Evolutionary conservation across 345 rosid genomes (phyloP).

Genomic region (Rhodamnia rubescens): DNA sequence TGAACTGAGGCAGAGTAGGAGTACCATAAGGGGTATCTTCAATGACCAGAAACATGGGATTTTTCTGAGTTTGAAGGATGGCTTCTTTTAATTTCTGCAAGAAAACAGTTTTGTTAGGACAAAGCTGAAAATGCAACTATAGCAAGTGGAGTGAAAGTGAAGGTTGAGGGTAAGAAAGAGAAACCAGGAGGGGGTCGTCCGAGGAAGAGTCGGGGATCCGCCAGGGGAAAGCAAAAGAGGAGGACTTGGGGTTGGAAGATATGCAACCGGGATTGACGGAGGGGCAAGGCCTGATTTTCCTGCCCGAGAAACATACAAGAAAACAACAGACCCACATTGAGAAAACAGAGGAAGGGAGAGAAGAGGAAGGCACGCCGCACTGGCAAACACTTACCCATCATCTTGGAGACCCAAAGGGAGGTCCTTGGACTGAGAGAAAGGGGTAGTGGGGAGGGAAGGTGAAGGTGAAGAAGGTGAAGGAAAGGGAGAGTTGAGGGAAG

Average conservation of each 20-base stretch:
- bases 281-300: conserved; percentile 90
- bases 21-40: conserved; percentile 72
- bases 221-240: conserved; percentile 73
- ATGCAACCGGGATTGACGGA: conserved; percentile 82
- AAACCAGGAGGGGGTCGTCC: conserved; percentile 49
- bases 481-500: conserved; percentile 33
- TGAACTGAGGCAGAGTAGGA: not conserved
- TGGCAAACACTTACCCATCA: conserved; percentile 40
- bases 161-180: not conserved
- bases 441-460: conserved; percentile 40
- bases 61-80: conserved; percentile 57
- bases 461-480: not conserved
- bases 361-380: not conserved
- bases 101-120: not conserved
- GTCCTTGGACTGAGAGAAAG: conserved; percentile 85
- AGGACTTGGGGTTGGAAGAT: conserved; percentile 79
- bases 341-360: not conserved
- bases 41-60: conserved; percentile 36
- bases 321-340: not conserved
- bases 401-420: conserved; percentile 54
- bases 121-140: not conserved
- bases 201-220: conserved; percentile 41
- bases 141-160: not conserved
- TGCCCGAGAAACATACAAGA: conserved; percentile 10
- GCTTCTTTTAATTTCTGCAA: conserved; percentile 62